Percentiles rank a stretch among this genome's conserved stretches.
These are phyloP conservation scores for Ustilago tritici DNA, from an alignment of 1,284 basidiomycete species.

Conservation along the genomic window DNA sequence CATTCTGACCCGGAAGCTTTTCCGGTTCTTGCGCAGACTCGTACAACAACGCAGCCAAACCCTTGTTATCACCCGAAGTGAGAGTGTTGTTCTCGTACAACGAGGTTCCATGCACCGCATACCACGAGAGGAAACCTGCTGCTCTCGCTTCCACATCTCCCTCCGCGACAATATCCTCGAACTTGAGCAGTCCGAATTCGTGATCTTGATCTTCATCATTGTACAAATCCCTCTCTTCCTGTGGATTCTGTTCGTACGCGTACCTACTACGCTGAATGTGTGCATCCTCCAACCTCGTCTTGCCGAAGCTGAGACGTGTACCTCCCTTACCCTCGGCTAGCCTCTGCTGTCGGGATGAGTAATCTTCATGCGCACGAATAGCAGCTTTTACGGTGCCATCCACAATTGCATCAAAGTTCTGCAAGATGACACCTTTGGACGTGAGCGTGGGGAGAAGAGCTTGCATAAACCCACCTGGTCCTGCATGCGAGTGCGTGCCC, in stretches of 20 bases:
- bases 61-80: constrained; percentile 62
- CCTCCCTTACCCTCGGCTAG: constrained; percentile 14
- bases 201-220: constrained; percentile 59
- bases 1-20: constrained; percentile 48
- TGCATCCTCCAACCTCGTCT: constrained; percentile 76
- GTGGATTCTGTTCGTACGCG: constrained; percentile 60
- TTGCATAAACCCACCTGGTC: constrained; percentile 81
- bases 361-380: constrained; percentile 76
- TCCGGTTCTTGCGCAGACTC: constrained; percentile 52
- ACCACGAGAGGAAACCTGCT: constrained; percentile 74
- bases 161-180: constrained; percentile 34
- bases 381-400: constrained; percentile 79
- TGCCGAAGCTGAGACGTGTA: constrained; percentile 72
- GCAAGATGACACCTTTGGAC: constrained; percentile 77
- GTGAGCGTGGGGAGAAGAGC: constrained; percentile 82
- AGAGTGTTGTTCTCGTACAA: constrained; percentile 65
- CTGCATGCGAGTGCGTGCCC: constrained; percentile 82
- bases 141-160: constrained; percentile 12
- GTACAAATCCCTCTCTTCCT: constrained; percentile 56
- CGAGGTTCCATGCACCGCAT: constrained; percentile 78
- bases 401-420: constrained; percentile 77
- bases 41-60: constrained; percentile 59
- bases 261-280: constrained; percentile 75
- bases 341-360: constrained; percentile 60
- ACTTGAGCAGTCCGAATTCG: constrained; percentile 60